Percentiles rank a stretch among this genome's conserved stretches.
These are phyloP conservation scores for Kuraishia borneana DNA, from an alignment of 805 yeast genomes.

Conservation along the genomic window DNA sequence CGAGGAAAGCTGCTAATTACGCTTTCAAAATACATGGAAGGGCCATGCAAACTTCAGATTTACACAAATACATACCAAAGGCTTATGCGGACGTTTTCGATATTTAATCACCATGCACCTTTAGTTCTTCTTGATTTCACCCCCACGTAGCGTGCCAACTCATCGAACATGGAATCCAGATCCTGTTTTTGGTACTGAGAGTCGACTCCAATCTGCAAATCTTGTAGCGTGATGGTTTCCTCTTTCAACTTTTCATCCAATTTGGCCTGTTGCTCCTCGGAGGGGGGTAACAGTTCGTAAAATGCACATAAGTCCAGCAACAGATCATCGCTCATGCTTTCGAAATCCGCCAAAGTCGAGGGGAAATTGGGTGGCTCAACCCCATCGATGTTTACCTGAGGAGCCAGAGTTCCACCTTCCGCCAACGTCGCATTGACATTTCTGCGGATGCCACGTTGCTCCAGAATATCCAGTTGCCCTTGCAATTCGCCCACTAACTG, in stretches of 20 bases:
- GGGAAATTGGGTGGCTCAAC: constrained; percentile 58
- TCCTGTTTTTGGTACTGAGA: constrained; percentile 32
- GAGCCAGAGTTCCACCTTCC: constrained; percentile 39
- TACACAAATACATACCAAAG: constrained; percentile 56
- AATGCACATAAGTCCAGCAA: constrained; percentile 51
- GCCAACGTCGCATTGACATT: constrained; percentile 47
- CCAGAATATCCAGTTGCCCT: constrained; percentile 71
- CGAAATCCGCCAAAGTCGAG: constrained; percentile 39
- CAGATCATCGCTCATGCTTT: constrained; percentile 28
- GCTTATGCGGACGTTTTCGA: constrained; percentile 43
- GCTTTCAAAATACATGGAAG: constrained; percentile 64
- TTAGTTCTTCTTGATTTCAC: constrained; percentile 36
- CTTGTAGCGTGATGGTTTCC: constrained; percentile 24
- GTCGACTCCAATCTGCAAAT: constrained; percentile 9
- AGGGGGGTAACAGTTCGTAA: constrained; percentile 69
- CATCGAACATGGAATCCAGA: constrained; percentile 43
- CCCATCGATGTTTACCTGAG: constrained; percentile 73
- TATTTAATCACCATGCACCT: constrained; percentile 32
- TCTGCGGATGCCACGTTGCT: constrained; percentile 67
- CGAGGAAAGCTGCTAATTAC: constrained; percentile 48
- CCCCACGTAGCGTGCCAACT: constrained; percentile 62
- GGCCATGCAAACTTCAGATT: constrained; percentile 76
- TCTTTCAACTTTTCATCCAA: constrained; percentile 38
- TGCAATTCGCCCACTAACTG: constrained; percentile 86
- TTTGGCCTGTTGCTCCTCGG: constrained; percentile 38